Base-by-base conservation (phyloP, 164 flowering plant genomes). In the Kalanchoe fedtschenkoi region DNA sequence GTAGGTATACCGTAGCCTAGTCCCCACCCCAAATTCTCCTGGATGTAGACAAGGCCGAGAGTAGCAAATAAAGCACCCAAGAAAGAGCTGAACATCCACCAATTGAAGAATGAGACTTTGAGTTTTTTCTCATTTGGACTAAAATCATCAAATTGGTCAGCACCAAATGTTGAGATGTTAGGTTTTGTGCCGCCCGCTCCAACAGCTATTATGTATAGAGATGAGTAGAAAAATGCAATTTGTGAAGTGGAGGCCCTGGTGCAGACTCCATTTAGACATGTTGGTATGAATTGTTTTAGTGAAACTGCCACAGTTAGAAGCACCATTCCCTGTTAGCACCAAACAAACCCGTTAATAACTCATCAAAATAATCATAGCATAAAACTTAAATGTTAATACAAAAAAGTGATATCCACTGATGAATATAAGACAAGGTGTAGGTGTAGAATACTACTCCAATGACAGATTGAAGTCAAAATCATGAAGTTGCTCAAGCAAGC, bases 121-220 rank as follows among this genome's bases (percentile, higher is more conserved):
- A 82, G 80, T 56, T 70, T 46, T 60, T 82, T 88, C 77, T 91
- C 97, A 6, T 70, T 61, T 4, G 90, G 86, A 55, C 86, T 64
- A 58, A 76, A 81, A 42, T 87, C 91, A 61, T 89, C 92, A 56
- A 88, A 88, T 56, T 88, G 96, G 77, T 89, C 96, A 0, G 97
- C 97, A 2, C 97, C 97, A 66, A 88, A 85, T 10, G 97, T 87
- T 3, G 96, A 88, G 32, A 91, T 88, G 69, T 83, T 87, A 32
- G 97, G 95, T 68, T 88, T 91, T 22, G 96, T 88, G 3, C 96
- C 97, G 8, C 97, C 97, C 0, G 91, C 84, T 0, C 91, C 96
- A 9, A 91, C 32, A 47, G 96, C 97, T 61, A 88, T 86, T 34
- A 77, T 75, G 82, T 88, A 91, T 34, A 88, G 87, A 11, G 95